A percentile compares a stretch with the other conserved stretches of the same genome.
Evolutionary conservation across 805 yeast species (phyloP).

Genomic region (Teunomyces panamensis): DNA sequence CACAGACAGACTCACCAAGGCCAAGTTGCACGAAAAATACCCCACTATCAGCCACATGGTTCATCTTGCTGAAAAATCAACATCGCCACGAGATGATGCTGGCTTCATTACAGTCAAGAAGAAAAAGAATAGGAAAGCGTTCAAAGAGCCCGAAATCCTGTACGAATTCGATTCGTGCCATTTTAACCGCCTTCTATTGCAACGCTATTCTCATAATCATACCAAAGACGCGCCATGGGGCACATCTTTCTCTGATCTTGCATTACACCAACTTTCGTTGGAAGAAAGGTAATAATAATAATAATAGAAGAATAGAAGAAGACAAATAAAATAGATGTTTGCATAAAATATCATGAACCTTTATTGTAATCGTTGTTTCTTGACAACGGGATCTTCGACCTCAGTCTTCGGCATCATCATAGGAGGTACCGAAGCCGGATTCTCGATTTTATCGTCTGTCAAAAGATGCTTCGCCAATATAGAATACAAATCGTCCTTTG

Average conservation of each 20-base stretch:
- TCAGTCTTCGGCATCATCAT: not conserved
- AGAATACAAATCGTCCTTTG: conserved; percentile 77
- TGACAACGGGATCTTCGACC: conserved; percentile 1
- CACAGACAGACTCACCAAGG: conserved; percentile 49
- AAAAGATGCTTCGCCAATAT: conserved; percentile 74
- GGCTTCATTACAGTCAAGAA: conserved; percentile 14
- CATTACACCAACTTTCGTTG: conserved; percentile 31
- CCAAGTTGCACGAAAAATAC: conserved; percentile 41
- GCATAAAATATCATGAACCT: too few relatives aligned
- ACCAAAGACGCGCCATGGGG: conserved; percentile 41
- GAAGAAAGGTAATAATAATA: not conserved
- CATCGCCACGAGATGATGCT: not conserved
- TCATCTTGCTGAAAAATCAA: conserved; percentile 10
- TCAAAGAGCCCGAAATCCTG: conserved; percentile 29
- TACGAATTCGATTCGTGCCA: conserved; percentile 30
- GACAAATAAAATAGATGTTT: not conserved
- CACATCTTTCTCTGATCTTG: conserved; percentile 52
- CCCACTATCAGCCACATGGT: conserved; percentile 42
- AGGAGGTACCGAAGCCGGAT: not conserved
- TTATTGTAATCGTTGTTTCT: conserved; percentile 9
- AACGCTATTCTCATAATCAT: conserved; percentile 13
- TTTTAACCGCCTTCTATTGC: conserved; percentile 23
- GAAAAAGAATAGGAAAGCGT: conserved; percentile 21
- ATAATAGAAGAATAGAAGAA: not conserved
- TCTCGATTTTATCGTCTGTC: conserved; percentile 21